A percentile compares a stretch with the other conserved stretches of the same genome.
Evolutionary conservation across 345 rosid species (phyloP).

Genomic region (Arabidopsis suecica): DNA sequence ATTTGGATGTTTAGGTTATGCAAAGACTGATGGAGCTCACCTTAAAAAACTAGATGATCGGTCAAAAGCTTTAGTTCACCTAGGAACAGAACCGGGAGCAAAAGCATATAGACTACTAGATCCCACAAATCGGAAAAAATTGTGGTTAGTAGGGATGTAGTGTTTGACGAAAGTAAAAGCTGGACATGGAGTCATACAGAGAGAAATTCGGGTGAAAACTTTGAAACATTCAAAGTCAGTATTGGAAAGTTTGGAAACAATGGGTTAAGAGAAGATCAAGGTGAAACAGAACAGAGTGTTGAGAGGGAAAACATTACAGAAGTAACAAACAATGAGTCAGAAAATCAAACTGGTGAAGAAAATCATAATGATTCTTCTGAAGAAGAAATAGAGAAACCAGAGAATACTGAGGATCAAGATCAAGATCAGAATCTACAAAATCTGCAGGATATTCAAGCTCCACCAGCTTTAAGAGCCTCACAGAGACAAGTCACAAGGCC

Average conservation of each 20-base stretch:
- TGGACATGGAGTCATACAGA: rapidly evolving
- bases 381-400: too few relatives aligned
- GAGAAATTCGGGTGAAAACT: too few relatives aligned
- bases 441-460: too few relatives aligned
- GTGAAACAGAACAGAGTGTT: too few relatives aligned
- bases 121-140: not conserved
- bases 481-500: not conserved
- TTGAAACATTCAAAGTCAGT: not conserved
- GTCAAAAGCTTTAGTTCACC: rapidly evolving
- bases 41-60: not conserved
- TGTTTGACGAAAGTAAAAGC: not conserved
- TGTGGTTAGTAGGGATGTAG: not conserved
- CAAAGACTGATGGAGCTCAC: rapidly evolving
- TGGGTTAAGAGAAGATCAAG: not conserved
- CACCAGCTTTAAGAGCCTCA: not conserved
- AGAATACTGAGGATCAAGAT: too few relatives aligned
- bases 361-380: too few relatives aligned
- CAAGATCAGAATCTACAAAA: too few relatives aligned
- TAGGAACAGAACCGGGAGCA: not conserved
- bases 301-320: too few relatives aligned
- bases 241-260: not conserved
- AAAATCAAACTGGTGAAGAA: too few relatives aligned
- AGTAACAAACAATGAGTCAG: too few relatives aligned
- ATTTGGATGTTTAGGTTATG: not conserved
- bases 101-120: not conserved